Conservation (phyloP, 2,329 filamentous ascomycete genomes). For the Clonostachys rosea region DNA sequence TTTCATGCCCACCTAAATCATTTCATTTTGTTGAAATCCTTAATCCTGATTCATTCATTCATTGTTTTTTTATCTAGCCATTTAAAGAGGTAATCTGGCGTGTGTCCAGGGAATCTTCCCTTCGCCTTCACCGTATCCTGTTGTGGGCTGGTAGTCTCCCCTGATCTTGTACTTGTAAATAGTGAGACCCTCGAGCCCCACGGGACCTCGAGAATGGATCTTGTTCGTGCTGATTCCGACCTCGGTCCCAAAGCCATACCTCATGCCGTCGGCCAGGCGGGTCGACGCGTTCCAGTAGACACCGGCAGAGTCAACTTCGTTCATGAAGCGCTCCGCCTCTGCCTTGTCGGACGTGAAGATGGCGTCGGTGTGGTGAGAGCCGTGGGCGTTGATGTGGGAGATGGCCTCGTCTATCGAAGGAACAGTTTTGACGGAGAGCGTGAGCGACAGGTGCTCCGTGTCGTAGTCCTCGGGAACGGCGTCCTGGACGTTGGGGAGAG, state of each 20-base stretch:
- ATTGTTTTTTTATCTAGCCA: constrained; percentile 1
- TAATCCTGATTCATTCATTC: background rate
- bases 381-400: constrained; percentile 84
- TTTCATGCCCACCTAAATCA: no score
- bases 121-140: constrained; percentile 64
- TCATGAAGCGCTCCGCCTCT: constrained; percentile 78
- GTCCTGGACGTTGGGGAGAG: constrained; percentile 50
- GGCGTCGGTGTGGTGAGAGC: constrained; percentile 89
- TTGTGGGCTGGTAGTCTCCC: constrained; percentile 77
- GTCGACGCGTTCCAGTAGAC: constrained; percentile 98
- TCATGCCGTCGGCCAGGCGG: constrained; percentile 91
- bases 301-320: constrained; percentile 79
- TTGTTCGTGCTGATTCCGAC: constrained; percentile 99
- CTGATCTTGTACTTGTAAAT: constrained; percentile 96
- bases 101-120: constrained; percentile 57
- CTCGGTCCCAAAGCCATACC: constrained; percentile 96
- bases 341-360: constrained; percentile 70
- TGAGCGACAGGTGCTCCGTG: constrained; percentile 85
- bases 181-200: constrained; percentile 88
- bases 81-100: constrained; percentile 42
- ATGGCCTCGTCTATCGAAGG: constrained; percentile 66
- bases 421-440: constrained; percentile 80
- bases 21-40: no score
- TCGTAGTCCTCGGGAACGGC: constrained; percentile 69
- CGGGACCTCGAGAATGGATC: constrained; percentile 89